These are phyloP conservation scores for Psophocarpus tetragonolobus DNA, from an alignment of 306 rosid genomes.

Conservation along the genomic window DNA sequence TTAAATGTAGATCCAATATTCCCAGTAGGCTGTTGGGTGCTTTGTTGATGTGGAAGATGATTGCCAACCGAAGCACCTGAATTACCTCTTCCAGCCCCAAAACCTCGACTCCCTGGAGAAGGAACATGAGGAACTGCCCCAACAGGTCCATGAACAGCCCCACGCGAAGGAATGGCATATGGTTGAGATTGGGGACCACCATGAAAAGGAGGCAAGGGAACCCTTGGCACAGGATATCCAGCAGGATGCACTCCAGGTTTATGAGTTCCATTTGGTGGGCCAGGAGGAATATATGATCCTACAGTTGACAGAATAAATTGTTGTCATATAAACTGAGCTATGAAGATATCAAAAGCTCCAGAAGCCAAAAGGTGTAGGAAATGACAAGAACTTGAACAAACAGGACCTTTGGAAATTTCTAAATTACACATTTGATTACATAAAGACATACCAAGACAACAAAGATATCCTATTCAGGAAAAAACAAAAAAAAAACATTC, in stretches of 20 bases:
- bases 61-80: conserved; percentile 81
- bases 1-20: conserved; percentile 79
- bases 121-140: conserved; percentile 99
- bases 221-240: conserved; percentile 87
- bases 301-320: conserved; percentile 29
- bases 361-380: neutral
- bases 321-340: neutral
- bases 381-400: conserved; percentile 9
- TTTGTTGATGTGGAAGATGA: conserved; percentile 92
- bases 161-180: conserved; percentile 98
- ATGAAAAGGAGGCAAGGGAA: conserved; percentile 80
- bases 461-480: neutral
- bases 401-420: neutral
- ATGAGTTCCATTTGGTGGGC: conserved; percentile 90
- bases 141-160: conserved; percentile 95
- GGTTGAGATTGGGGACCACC: conserved; percentile 97
- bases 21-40: conserved; percentile 75
- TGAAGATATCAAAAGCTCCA: conserved; percentile 30
- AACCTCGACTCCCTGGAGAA: conserved; percentile 89
- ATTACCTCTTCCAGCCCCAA: conserved; percentile 92
- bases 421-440: neutral
- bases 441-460: neutral
- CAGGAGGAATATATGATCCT: conserved; percentile 89
- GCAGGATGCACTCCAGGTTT: conserved; percentile 90
- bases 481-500: neutral